A percentile compares a stretch with the other conserved stretches of the same genome.
Evolutionary conservation across 805 yeast species (phyloP).

Genomic region (Metschnikowia gelsemii): DNA sequence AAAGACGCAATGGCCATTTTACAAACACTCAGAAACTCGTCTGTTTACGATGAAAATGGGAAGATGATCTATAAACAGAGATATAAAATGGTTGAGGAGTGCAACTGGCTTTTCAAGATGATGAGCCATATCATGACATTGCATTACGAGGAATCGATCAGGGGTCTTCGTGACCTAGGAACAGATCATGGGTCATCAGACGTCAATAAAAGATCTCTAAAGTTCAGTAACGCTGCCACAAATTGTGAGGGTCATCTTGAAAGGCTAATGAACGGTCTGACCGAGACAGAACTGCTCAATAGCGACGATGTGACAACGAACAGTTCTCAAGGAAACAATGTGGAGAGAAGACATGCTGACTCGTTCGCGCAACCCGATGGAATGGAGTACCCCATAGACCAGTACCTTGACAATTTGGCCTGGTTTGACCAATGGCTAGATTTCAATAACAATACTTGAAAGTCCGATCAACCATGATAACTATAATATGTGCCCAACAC

Average conservation of each 20-base stretch:
- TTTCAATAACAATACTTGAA: conserved; percentile 20
- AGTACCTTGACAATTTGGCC: conserved; percentile 43
- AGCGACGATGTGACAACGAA: neutral
- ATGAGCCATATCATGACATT: conserved; percentile 51
- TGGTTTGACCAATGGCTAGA: conserved; percentile 59
- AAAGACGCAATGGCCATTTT: conserved; percentile 27
- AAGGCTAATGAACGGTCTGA: conserved; percentile 12
- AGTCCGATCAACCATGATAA: neutral
- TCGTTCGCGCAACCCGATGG: conserved; percentile 11
- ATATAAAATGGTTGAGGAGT: conserved; percentile 55
- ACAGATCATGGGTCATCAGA: conserved; percentile 53
- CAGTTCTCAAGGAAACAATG: neutral
- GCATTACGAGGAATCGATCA: conserved; percentile 42
- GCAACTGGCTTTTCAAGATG: conserved; percentile 61
- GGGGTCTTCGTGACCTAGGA: conserved; percentile 41
- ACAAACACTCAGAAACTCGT: conserved; percentile 26
- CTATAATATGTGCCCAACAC: neutral
- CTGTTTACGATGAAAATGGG: conserved; percentile 33
- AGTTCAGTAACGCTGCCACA: conserved; percentile 29
- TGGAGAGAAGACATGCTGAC: neutral
- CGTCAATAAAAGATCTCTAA: conserved; percentile 41
- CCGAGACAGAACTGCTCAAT: neutral
- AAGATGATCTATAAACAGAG: conserved; percentile 32
- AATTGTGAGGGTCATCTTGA: conserved; percentile 4
- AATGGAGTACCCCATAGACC: conserved; percentile 12